phyloP scores from a whole-genome alignment of 352 stramenopile species.

The Pythium sukuiense region DNA sequence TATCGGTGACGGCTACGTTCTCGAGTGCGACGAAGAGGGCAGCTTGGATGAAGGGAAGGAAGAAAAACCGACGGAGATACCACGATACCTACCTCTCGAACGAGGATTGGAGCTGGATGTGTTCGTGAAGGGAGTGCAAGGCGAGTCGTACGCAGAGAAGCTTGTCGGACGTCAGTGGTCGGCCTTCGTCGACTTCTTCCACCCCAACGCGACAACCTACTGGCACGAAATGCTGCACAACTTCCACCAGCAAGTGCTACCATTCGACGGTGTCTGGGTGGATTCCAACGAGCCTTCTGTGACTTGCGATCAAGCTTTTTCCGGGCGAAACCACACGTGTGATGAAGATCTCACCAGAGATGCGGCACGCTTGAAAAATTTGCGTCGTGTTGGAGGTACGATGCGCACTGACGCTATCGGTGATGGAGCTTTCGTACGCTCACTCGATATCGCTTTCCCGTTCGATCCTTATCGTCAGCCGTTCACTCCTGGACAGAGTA shows the following conservation, averaged over 20 bases:
- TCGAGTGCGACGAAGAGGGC: constrained; percentile 1
- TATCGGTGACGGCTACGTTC: neutral
- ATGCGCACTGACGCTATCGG: neutral
- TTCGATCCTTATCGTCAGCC: constrained; percentile 84
- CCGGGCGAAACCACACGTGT: constrained; percentile 14
- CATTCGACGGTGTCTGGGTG: constrained; percentile 85
- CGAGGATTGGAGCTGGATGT: constrained; percentile 54
- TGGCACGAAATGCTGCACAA: constrained; percentile 64
- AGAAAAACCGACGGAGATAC: neutral
- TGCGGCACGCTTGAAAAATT: neutral
- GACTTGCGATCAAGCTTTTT: constrained; percentile 49
- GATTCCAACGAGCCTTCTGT: constrained; percentile 82
- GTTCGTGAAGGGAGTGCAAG: constrained; percentile 75
- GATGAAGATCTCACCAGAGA: neutral
- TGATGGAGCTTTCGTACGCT: constrained; percentile 54
- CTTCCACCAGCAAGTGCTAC: constrained; percentile 60
- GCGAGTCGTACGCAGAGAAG: constrained; percentile 67
- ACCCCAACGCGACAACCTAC: constrained; percentile 65
- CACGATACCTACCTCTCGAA: constrained; percentile 30
- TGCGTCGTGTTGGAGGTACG: neutral
- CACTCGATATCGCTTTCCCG: constrained; percentile 64
- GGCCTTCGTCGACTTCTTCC: constrained; percentile 85
- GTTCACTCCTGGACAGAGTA: constrained; percentile 65
- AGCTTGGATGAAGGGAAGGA: neutral
- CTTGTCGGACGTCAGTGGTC: constrained; percentile 63